Conservation (phyloP, 2,329 filamentous ascomycete species). For the Leptodontidium sp. region DNA sequence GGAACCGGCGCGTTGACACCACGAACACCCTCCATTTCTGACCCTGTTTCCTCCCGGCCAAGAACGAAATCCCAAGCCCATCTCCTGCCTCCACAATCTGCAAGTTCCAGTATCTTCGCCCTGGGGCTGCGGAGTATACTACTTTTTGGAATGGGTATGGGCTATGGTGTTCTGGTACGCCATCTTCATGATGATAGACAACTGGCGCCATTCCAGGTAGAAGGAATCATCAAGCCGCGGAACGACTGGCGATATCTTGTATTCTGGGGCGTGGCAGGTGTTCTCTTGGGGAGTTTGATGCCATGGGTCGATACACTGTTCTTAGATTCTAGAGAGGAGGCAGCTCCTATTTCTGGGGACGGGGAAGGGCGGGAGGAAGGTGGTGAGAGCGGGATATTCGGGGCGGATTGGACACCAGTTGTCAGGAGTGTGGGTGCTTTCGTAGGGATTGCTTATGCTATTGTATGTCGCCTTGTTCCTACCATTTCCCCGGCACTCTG, state of each 20-base stretch:
- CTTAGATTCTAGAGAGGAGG: constrained; percentile 55
- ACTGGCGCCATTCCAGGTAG: constrained; percentile 66
- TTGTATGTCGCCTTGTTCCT: constrained; percentile 67
- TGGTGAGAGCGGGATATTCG: constrained; percentile 48
- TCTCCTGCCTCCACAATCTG: constrained; percentile 39
- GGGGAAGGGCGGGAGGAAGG: constrained; percentile 38
- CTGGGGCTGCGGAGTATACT: constrained; percentile 69
- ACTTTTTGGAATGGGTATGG: constrained; percentile 80
- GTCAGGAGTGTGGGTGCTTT: constrained; percentile 76
- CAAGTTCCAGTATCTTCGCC: constrained; percentile 41
- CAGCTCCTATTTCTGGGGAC: constrained; percentile 31
- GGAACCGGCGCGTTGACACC: constrained; percentile 78
- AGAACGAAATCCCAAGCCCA: constrained; percentile 38
- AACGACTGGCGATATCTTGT: constrained; percentile 72
- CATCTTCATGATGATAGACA: constrained; percentile 77
- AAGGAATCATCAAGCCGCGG: constrained; percentile 52
- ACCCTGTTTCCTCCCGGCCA: neutral
- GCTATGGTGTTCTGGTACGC: constrained; percentile 83
- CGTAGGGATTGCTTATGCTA: constrained; percentile 78
- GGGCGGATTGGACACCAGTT: constrained; percentile 78
- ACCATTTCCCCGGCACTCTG: neutral
- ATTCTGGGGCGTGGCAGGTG: constrained; percentile 84
- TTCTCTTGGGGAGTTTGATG: constrained; percentile 79
- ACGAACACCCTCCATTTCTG: constrained; percentile 17
- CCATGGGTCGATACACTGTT: constrained; percentile 86